Evolutionary conservation across 352 stramenopile species (phyloP).

Genomic region (Globisporangium cystogenes): DNA sequence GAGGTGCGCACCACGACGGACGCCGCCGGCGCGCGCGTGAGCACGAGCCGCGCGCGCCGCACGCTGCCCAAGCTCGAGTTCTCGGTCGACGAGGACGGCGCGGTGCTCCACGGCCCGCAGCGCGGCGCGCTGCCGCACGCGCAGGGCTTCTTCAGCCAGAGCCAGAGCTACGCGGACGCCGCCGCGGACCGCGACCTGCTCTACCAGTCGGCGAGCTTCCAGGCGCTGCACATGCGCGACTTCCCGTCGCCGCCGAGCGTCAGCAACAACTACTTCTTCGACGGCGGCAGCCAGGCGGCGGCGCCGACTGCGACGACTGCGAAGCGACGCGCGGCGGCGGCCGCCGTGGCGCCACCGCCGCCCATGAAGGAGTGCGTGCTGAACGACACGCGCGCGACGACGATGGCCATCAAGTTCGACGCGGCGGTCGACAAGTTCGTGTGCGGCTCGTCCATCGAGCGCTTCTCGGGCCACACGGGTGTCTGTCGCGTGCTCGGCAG

Average conservation of each 20-base stretch:
- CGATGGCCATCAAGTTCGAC: constrained; percentile 74
- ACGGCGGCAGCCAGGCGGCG: constrained; percentile 1
- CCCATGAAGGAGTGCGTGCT: constrained; percentile 83
- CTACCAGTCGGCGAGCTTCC: constrained; percentile 38
- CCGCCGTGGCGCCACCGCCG: too few species aligned
- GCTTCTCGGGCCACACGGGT: constrained; percentile 89
- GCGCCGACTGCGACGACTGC: not conserved
- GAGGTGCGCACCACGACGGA: constrained; percentile 73
- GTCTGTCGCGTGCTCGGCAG: constrained; percentile 88
- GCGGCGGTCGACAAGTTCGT: constrained; percentile 60
- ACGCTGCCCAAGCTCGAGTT: constrained; percentile 84
- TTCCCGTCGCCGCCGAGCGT: constrained; percentile 22
- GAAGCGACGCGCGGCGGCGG: not conserved
- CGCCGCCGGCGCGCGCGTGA: constrained; percentile 52
- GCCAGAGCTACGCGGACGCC: constrained; percentile 6
- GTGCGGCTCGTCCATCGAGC: constrained; percentile 82
- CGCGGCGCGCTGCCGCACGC: constrained; percentile 26
- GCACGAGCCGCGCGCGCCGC: constrained; percentile 48
- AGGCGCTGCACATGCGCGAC: constrained; percentile 49
- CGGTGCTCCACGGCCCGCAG: constrained; percentile 69
- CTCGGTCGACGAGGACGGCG: constrained; percentile 76
- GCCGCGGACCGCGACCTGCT: constrained; percentile 28
- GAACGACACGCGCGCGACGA: constrained; percentile 77
- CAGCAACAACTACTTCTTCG: constrained; percentile 10
- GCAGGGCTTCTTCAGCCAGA: constrained; percentile 7